Percentiles rank a stretch among this genome's conserved stretches.
Conservation (phyloP, 2,329 filamentous ascomycete species). For the Bipolaris zeicola region DNA sequence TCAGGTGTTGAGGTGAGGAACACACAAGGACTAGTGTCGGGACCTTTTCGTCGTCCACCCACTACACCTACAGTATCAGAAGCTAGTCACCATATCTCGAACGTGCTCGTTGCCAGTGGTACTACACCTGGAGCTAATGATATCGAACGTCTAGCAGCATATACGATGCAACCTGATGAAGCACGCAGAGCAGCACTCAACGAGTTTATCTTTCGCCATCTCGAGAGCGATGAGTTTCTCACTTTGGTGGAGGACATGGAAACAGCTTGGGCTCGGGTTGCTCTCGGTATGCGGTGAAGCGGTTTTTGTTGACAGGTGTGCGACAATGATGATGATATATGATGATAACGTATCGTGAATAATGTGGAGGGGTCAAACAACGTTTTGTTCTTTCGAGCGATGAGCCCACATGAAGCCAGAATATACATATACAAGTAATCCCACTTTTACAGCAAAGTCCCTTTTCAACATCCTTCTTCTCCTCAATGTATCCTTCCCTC, state of each 20-base stretch:
- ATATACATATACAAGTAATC: neutral
- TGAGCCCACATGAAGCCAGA: neutral
- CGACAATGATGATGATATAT: neutral
- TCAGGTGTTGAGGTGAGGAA: constrained; percentile 14
- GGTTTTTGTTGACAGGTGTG: neutral
- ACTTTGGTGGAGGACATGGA: constrained; percentile 59
- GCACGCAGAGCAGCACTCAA: constrained; percentile 53
- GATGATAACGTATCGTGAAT: neutral
- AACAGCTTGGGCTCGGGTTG: constrained; percentile 51
- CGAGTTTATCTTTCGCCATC: constrained; percentile 57
- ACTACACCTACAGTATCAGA: constrained; percentile 15
- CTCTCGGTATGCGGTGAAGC: constrained; percentile 22
- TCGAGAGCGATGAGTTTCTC: constrained; percentile 57
- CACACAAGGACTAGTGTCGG: neutral
- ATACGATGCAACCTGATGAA: constrained; percentile 49
- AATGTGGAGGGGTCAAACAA: neutral
- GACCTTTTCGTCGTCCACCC: neutral
- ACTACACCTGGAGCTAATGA: neutral
- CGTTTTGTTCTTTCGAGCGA: neutral
- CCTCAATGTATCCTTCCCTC: constrained; percentile 33
- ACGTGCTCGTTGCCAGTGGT: neutral
- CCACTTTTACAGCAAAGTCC: neutral
- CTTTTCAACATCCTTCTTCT: neutral
- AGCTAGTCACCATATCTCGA: neutral
- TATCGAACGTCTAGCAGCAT: constrained; percentile 32